Evolutionary conservation across 495 filamentous ascomycete species (phyloP).

Genomic region (Chaetomium cochliodes): DNA sequence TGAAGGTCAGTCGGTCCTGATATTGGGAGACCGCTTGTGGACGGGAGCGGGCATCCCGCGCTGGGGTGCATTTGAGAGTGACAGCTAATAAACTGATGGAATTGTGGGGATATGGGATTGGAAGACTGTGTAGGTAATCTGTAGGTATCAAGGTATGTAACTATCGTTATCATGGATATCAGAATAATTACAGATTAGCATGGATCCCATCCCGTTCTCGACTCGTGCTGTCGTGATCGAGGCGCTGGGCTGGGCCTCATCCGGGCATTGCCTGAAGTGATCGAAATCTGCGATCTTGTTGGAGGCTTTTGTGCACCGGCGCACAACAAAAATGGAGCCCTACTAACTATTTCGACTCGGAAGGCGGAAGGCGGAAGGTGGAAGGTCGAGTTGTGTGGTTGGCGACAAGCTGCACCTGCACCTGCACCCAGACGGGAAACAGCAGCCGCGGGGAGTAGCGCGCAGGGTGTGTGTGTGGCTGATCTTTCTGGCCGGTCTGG

Average conservation of each 20-base stretch:
- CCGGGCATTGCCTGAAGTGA: neutral
- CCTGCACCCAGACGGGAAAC: slow-evolving; percentile 8
- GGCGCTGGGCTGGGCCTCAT: neutral
- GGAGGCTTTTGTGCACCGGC: slow-evolving; percentile 6
- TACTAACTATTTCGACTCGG: neutral
- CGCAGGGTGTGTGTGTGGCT: slow-evolving; percentile 3
- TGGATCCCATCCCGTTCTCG: neutral
- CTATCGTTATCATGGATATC: too few relatives aligned
- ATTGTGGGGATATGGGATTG: slow-evolving; percentile 1
- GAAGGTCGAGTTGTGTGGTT: slow-evolving; percentile 5
- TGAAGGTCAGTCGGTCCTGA: neutral
- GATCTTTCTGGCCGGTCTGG: slow-evolving; percentile 5
- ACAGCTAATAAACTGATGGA: neutral
- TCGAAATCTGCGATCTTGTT: slow-evolving; percentile 14
- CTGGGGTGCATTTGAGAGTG: slow-evolving; percentile 8
- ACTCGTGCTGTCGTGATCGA: slow-evolving; percentile 3
- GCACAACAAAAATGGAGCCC: slow-evolving; percentile 12
- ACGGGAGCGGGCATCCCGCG: slow-evolving; percentile 5
- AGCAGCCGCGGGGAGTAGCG: slow-evolving; percentile 14
- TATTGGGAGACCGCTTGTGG: neutral
- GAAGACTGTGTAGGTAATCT: too few relatives aligned
- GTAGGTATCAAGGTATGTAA: too few relatives aligned
- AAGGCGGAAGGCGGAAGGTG: too few relatives aligned
- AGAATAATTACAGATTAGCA: too few relatives aligned
- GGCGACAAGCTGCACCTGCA: slow-evolving; percentile 11